Evolutionary conservation across 2,329 filamentous ascomycete genomes (phyloP), one percentile per base, ranked within the genome.

Genomic region (Beauveria sp.): DNA sequence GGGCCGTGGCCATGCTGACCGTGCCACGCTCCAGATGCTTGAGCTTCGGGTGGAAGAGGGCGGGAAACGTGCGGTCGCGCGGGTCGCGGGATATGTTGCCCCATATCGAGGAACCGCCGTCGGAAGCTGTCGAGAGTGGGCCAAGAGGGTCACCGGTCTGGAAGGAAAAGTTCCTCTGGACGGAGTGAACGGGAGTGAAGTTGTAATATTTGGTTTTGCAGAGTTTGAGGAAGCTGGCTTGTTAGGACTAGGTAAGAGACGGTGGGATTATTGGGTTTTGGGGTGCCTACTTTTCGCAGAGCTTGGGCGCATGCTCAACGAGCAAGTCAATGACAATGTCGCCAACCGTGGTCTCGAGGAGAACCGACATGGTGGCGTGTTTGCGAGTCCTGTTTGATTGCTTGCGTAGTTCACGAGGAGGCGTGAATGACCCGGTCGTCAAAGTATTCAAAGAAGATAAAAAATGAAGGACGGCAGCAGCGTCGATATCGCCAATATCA

Each of bases 161-260:
- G 76, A 96, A 96, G 64, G 93, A 96, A 76, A 97, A 98, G 75
- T 91, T 87, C 73, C 93, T 95, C 72, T 97, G 95, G 43, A 99
- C 85, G 67, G 88, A 92, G 77, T 97, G 91, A 60, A 98, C 79
- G 28, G 93, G 95, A 6, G 92, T 87, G 74, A 96, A 98, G 79
- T 98, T 98, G 86, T 97, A 99, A 79, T 98, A 99, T 79, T 97
- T 99, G 76, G 92, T 81, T 78, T 98, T 98, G 85, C 95, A 97
- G 68, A 99, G 90, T 82, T 99, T 98, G 62, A 99, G 80, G 75
- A 99, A 98, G 82, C 91, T 79, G 81, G 6, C 20, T 30, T 12
- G 54, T 71, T 53, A 71, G 70, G 64, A 73, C 88, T 46, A 51
- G 54, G 43, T 51, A 2, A 4, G 38, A 40, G 24, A 28, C 18